Evolutionary conservation across 805 yeast species (phyloP).

Genomic region (Jamesozyma piceae): DNA sequence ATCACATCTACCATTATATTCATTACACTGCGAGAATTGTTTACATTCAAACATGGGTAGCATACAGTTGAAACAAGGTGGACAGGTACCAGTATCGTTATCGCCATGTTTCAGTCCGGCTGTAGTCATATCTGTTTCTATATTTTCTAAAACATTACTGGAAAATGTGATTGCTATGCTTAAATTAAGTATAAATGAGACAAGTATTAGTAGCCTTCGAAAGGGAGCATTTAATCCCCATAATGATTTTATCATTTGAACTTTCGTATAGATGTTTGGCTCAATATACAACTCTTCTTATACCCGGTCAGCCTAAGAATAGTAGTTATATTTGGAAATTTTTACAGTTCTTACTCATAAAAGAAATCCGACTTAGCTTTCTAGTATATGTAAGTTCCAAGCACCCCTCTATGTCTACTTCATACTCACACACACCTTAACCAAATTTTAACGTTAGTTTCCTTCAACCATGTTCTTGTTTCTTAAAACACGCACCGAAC

Average conservation of each 20-base stretch:
- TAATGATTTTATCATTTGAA: neutral
- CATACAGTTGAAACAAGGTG: constrained; percentile 93
- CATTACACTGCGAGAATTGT: constrained; percentile 83
- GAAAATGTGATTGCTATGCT: neutral
- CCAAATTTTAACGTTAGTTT: no score
- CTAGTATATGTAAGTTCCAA: no score
- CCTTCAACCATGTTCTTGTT: no score
- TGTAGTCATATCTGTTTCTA: neutral
- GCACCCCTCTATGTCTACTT: no score
- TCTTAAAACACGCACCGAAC: no score
- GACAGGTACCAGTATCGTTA: constrained; percentile 42
- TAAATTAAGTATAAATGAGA: neutral
- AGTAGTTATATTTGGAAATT: no score
- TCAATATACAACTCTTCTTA: neutral
- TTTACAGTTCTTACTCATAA: no score
- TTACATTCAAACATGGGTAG: constrained; percentile 82
- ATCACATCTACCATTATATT: constrained; percentile 82
- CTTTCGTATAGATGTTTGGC: neutral
- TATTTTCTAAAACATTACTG: neutral
- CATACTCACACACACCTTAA: no score
- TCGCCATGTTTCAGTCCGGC: neutral
- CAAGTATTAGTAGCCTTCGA: neutral
- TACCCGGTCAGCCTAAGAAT: no score
- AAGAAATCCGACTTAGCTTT: no score
- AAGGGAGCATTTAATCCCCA: neutral